Percentiles rank a stretch among this genome's conserved stretches.
Conservation (phyloP, 371 early-diverging fungal genomes). For the Zychaea mexicana region DNA sequence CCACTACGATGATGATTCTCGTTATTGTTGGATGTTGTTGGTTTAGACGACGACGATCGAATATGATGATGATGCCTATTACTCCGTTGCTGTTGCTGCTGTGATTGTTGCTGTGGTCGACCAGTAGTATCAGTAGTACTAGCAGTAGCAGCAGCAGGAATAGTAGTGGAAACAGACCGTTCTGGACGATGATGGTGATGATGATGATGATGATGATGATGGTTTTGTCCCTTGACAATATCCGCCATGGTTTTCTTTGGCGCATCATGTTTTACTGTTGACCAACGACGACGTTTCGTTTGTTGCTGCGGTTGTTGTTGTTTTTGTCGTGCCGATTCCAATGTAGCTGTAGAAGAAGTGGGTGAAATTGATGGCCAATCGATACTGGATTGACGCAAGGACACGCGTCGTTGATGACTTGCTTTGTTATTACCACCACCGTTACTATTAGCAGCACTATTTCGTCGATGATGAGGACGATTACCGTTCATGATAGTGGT, state of each 20-base stretch:
- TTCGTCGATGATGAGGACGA: neutral
- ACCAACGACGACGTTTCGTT: conserved; percentile 26
- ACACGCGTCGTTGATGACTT: neutral
- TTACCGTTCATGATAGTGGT: too few relatives aligned
- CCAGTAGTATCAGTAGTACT: too few relatives aligned
- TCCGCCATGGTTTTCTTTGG: conserved; percentile 15
- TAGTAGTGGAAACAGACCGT: neutral
- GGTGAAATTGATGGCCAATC: conserved; percentile 23
- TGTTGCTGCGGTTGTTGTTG: conserved; percentile 9
- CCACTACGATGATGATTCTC: neutral
- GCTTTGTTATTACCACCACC: neutral
- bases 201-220: neutral
- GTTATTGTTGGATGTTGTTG: too few relatives aligned
- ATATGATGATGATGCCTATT: neutral
- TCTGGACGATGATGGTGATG: neutral
- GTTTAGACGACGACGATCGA: too few relatives aligned
- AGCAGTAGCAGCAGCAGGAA: too few relatives aligned
- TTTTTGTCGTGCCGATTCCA: neutral
- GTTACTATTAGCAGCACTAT: conserved; percentile 1
- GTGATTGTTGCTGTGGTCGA: neutral
- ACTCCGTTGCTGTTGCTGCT: neutral
- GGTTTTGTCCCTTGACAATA: conserved; percentile 4
- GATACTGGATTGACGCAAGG: conserved; percentile 9
- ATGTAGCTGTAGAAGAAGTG: conserved; percentile 6
- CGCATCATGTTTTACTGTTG: conserved; percentile 22